Conservation (phyloP, 2,329 filamentous ascomycete species). For the Aaosphaeria pasadenensis region DNA sequence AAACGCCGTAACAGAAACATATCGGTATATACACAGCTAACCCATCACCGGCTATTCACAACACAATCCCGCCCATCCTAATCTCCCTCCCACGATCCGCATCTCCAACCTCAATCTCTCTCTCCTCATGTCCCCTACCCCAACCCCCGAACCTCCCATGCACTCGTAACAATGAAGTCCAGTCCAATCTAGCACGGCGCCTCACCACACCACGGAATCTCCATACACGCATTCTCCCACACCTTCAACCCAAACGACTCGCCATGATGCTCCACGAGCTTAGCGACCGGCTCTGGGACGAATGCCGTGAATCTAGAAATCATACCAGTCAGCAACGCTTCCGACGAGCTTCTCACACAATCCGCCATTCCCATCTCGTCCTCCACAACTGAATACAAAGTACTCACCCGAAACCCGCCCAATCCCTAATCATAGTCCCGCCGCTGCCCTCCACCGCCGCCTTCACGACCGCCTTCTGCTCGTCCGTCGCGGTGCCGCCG, state of each 20-base stretch:
- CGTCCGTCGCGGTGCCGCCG: constrained; percentile 1
- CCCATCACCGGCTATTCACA: too few relatives aligned
- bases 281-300: constrained; percentile 10
- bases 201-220: constrained; percentile 19
- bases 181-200: constrained; percentile 13
- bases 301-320: constrained; percentile 12
- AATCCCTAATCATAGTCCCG: constrained; percentile 6
- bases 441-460: constrained; percentile 11
- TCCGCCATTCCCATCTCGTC: neutral
- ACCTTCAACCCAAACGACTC: constrained; percentile 7
- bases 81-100: neutral
- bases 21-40: too few relatives aligned
- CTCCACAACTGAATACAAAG: neutral
- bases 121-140: neutral
- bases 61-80: too few relatives aligned
- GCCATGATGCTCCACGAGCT: constrained; percentile 9
- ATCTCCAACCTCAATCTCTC: neutral
- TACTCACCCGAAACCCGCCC: constrained; percentile 11
- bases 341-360: too few relatives aligned
- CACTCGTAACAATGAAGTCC: neutral
- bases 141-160: neutral
- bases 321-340: neutral
- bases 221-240: constrained; percentile 12
- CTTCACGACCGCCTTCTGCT: constrained; percentile 6
- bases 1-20: too few relatives aligned